Evolutionary conservation across 495 filamentous ascomycete species (phyloP).

Genomic region (Podospora conica): DNA sequence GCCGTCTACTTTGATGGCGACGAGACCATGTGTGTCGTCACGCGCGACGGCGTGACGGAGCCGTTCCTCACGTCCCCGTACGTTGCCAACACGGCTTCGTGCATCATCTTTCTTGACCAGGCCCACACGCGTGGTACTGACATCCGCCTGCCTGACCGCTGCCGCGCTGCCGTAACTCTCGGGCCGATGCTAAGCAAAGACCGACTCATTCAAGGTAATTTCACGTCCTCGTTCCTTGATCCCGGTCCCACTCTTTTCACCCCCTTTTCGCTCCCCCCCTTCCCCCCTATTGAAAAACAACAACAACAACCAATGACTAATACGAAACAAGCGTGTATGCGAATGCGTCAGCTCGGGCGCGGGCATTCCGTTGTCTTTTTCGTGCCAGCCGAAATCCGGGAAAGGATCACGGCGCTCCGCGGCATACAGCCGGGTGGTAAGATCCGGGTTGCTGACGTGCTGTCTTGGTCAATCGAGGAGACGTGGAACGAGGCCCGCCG

Average conservation of each 20-base stretch:
- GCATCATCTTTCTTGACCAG: slow-evolving; percentile 69
- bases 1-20: slow-evolving; percentile 49
- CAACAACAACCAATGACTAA: too few species aligned
- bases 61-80: slow-evolving; percentile 56
- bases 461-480: slow-evolving; percentile 54
- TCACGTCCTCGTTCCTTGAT: too few species aligned
- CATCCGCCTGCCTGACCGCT: slow-evolving; percentile 55
- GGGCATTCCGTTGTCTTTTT: slow-evolving; percentile 59
- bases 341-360: slow-evolving; percentile 55
- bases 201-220: slow-evolving; percentile 50
- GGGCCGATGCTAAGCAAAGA: slow-evolving; percentile 67
- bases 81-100: slow-evolving; percentile 50
- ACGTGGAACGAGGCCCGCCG: slow-evolving; percentile 44
- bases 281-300: too few species aligned
- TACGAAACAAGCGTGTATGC: slow-evolving; percentile 50
- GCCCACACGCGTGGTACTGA: slow-evolving; percentile 72
- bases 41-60: slow-evolving; percentile 40
- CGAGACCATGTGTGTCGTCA: slow-evolving; percentile 45
- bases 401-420: slow-evolving; percentile 27
- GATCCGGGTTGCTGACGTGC: slow-evolving; percentile 43
- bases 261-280: too few species aligned
- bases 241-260: too few species aligned
- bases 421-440: background rate
- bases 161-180: slow-evolving; percentile 62
- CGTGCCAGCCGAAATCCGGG: slow-evolving; percentile 46